Base-by-base conservation (phyloP, 441 rosid species). In the Viola pubescens region DNA sequence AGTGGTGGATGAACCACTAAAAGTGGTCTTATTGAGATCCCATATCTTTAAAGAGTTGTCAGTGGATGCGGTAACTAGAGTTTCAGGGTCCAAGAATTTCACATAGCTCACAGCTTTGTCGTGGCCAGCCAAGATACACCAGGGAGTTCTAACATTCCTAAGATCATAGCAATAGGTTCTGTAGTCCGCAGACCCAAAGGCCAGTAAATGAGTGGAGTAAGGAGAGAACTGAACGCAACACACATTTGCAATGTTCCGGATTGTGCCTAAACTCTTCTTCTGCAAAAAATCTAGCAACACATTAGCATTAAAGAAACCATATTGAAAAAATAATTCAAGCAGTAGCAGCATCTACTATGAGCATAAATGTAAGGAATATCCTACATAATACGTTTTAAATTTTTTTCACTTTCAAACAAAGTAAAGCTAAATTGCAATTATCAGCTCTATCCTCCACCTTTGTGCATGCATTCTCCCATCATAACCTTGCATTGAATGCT, bases 151-250 rank as follows among this genome's bases (percentile, higher is more conserved):
- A 11, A 77, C 41, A 73, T 94, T 81, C 48, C 99, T 78, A 62
- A 87, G 78, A 77, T 94, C 98, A 52, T 91, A 94, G 78, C 97
- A 88, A 74, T 85, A 94, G 19, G 92, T 88, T 75, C 73, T 83
- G 74, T 80, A 91, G 75, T 94, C 97, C 47, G 98, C 85, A 56
- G 98, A 94, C 48, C 98, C 99, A 71, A 89, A 87, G 53, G 97
- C 98, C 79, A 94, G 79, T 54, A 91, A 65, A 76, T 91, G 82
- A 75, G 88, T 51, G 13, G 99, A 89, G 67, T 84, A 77, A 16
- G 92, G 66, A 59, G 98, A 89, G 79, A 94, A 91, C 74, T 94
- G 98, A 65, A 94, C 97, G 43, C 89, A 87, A 71, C 98, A 95
- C 63, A 87, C 84, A 70, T 91, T 95, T 55, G 97, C 95, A 63